phyloP scores from a whole-genome alignment of 2,329 filamentous ascomycete genomes.

The Sporothrix pallida region DNA sequence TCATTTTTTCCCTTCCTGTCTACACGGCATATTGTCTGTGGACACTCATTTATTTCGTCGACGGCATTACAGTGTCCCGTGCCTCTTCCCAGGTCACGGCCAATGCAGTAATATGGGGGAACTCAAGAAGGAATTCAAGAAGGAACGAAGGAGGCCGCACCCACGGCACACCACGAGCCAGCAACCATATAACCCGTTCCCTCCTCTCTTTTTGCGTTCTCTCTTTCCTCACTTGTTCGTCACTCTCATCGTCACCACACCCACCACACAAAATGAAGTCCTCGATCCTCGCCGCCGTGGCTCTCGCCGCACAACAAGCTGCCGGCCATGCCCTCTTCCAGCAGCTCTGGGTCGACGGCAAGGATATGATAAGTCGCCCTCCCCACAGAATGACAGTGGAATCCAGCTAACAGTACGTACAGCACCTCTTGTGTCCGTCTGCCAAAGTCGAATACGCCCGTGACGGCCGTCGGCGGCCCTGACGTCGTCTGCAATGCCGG shows the following conservation, averaged over 20 bases:
- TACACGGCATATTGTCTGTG: background rate
- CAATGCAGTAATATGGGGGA: background rate
- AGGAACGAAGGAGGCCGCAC: background rate
- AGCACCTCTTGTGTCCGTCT: constrained; percentile 54
- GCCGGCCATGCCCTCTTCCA: constrained; percentile 60
- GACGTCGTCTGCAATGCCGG: constrained; percentile 54
- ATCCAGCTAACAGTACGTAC: background rate
- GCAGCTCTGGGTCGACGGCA: constrained; percentile 54
- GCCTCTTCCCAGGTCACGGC: constrained; percentile 17
- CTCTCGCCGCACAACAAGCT: constrained; percentile 46
- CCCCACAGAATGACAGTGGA: background rate
- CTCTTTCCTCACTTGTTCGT: background rate
- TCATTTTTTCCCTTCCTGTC: too few relatives aligned
- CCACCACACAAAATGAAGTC: constrained; percentile 20
- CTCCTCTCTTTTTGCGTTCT: background rate
- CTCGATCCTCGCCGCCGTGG: background rate
- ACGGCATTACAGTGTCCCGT: background rate
- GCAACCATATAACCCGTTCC: constrained; percentile 11
- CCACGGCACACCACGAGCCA: too few relatives aligned
- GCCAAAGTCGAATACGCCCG: constrained; percentile 57
- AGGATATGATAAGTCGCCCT: constrained; percentile 46
- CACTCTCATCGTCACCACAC: background rate
- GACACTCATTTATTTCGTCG: background rate
- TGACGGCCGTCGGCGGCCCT: constrained; percentile 52
- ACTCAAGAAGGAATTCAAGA: background rate